These are phyloP conservation scores for Pythium monospermum DNA, from an alignment of 352 stramenopile genomes.

Conservation along the genomic window DNA sequence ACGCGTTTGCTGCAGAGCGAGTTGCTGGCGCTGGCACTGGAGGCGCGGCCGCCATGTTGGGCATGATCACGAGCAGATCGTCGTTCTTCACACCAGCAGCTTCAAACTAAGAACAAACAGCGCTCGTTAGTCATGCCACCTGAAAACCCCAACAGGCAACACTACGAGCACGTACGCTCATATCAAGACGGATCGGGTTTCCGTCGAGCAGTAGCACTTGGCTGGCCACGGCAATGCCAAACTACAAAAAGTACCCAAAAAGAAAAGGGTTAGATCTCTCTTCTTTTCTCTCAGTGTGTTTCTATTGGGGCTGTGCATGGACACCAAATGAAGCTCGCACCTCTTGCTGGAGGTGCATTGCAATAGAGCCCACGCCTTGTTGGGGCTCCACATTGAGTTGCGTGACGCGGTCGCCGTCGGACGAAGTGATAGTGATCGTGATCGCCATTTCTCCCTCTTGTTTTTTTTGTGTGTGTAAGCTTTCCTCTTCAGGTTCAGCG, in stretches of 20 bases:
- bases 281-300: too few relatives aligned
- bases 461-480: too few relatives aligned
- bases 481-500: too few relatives aligned
- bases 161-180: slow-evolving; percentile 53
- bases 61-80: slow-evolving; percentile 66
- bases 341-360: slow-evolving; percentile 46
- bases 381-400: slow-evolving; percentile 50
- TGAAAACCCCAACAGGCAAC: too few relatives aligned
- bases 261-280: too few relatives aligned
- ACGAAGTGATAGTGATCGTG: slow-evolving; percentile 52
- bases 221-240: slow-evolving; percentile 43
- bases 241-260: slow-evolving; percentile 28
- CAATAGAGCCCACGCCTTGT: slow-evolving; percentile 39
- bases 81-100: slow-evolving; percentile 62
- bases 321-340: slow-evolving; percentile 15
- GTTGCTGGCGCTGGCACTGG: slow-evolving; percentile 3
- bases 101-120: too few relatives aligned
- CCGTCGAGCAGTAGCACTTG: slow-evolving; percentile 69
- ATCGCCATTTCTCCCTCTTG: slow-evolving; percentile 64
- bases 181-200: slow-evolving; percentile 39
- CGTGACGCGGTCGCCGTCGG: slow-evolving; percentile 47
- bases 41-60: slow-evolving; percentile 20
- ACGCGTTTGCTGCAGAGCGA: slow-evolving; percentile 5
- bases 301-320: too few relatives aligned
- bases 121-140: too few relatives aligned